Evolutionary conservation across 805 yeast species (phyloP).

Genomic region (Huiozyma sinensis): DNA sequence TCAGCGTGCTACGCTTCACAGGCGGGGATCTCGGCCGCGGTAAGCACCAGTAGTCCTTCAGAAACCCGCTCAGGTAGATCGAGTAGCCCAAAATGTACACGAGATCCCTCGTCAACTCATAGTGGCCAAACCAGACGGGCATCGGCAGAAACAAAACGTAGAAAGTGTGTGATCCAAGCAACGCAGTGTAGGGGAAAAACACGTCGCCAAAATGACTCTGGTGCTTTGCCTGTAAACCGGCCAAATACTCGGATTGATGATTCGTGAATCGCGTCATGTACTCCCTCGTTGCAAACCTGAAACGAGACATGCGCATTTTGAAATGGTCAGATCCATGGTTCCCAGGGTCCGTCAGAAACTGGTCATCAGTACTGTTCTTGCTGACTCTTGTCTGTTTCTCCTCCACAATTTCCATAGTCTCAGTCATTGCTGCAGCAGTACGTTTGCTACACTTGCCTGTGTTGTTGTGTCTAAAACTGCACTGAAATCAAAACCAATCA

Average conservation of each 20-base stretch:
- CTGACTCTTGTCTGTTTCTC: not conserved
- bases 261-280: slow-evolving; percentile 48
- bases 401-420: slow-evolving; percentile 1
- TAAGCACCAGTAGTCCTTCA: slow-evolving; percentile 79
- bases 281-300: slow-evolving; percentile 46
- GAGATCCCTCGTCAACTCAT: slow-evolving; percentile 51
- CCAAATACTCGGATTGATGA: slow-evolving; percentile 52
- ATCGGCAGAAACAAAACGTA: slow-evolving; percentile 82
- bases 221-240: slow-evolving; percentile 40
- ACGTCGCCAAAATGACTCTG: slow-evolving; percentile 49
- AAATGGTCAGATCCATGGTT: slow-evolving; percentile 60
- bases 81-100: slow-evolving; percentile 51
- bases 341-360: slow-evolving; percentile 52
- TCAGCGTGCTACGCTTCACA: slow-evolving; percentile 74
- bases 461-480: no score
- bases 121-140: slow-evolving; percentile 74
- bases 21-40: slow-evolving; percentile 95
- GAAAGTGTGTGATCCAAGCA: slow-evolving; percentile 87
- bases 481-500: no score
- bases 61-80: slow-evolving; percentile 57
- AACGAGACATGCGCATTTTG: slow-evolving; percentile 41
- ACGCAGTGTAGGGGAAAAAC: slow-evolving; percentile 82
- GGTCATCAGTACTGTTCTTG: not conserved
- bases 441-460: no score
- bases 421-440: no score